phyloP scores from a whole-genome alignment of 768 basidiomycete species.

The Lentinula detonsa region DNA sequence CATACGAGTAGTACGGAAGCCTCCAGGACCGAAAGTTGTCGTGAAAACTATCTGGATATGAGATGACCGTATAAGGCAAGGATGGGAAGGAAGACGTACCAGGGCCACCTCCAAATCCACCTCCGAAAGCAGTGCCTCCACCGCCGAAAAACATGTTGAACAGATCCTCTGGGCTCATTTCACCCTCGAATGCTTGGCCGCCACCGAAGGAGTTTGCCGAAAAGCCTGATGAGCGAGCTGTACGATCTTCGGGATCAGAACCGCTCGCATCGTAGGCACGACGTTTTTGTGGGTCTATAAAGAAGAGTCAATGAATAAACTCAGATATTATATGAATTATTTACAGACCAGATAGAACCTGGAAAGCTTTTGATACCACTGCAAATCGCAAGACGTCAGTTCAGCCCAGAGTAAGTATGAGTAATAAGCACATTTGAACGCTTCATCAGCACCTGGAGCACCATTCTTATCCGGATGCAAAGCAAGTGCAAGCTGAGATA shows the following conservation, averaged over 20 bases:
- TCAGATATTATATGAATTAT: neutral
- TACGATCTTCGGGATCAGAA: slow-evolving; percentile 84
- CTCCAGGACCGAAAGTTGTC: slow-evolving; percentile 73
- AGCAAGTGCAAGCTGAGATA: slow-evolving; percentile 71
- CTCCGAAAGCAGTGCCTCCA: slow-evolving; percentile 45
- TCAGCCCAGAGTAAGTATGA: slow-evolving; percentile 1
- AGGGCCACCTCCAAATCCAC: slow-evolving; percentile 53
- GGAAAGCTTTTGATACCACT: slow-evolving; percentile 99
- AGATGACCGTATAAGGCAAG: slow-evolving; percentile 4
- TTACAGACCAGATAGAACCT: slow-evolving; percentile 72
- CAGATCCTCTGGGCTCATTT: slow-evolving; percentile 91
- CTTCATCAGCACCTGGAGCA: slow-evolving; percentile 97
- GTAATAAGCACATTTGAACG: slow-evolving; percentile 80
- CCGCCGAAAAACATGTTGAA: slow-evolving; percentile 99
- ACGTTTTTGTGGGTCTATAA: slow-evolving; percentile 78
- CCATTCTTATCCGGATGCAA: slow-evolving; percentile 93
- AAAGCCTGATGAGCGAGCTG: slow-evolving; percentile 45
- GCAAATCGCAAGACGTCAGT: slow-evolving; percentile 9
- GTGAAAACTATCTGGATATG: slow-evolving; percentile 54
- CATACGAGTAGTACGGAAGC: slow-evolving; percentile 68
- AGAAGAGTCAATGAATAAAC: slow-evolving; percentile 4
- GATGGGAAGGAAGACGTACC: slow-evolving; percentile 23
- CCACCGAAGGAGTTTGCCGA: slow-evolving; percentile 42
- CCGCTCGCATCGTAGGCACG: slow-evolving; percentile 81
- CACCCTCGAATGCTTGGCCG: slow-evolving; percentile 60